Conservation (phyloP, 2,329 filamentous ascomycete species). For the Arthrobotrys sphaeroides region DNA sequence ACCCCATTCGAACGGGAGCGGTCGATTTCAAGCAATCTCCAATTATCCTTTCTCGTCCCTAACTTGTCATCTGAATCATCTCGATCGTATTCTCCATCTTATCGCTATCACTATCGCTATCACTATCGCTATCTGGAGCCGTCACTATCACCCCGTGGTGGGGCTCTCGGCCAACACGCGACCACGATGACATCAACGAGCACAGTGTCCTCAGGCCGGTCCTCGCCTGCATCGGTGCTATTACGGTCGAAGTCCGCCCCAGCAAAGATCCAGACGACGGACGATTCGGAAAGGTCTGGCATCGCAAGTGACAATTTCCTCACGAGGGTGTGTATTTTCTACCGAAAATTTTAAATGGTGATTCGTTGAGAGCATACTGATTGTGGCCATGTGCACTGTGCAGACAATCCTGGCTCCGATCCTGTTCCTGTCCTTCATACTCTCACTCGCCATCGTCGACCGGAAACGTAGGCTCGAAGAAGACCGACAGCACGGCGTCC, state of each 20-base stretch:
- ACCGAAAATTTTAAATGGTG: background rate
- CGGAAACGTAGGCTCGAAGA: slow-evolving; percentile 41
- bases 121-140: too few species aligned
- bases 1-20: background rate
- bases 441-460: slow-evolving; percentile 52
- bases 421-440: slow-evolving; percentile 48
- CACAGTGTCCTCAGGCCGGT: slow-evolving; percentile 23
- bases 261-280: slow-evolving; percentile 29
- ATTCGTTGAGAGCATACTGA: background rate
- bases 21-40: background rate
- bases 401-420: slow-evolving; percentile 50
- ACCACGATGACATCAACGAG: slow-evolving; percentile 40
- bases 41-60: background rate
- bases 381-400: background rate
- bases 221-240: slow-evolving; percentile 38
- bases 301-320: slow-evolving; percentile 31
- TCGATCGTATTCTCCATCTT: background rate
- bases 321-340: slow-evolving; percentile 5
- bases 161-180: slow-evolving; percentile 26
- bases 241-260: slow-evolving; percentile 44
- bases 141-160: slow-evolving; percentile 6
- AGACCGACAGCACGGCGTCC: slow-evolving; percentile 22
- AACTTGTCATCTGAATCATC: background rate
- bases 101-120: slow-evolving; percentile 16
- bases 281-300: background rate